Conservation (phyloP, 2,329 filamentous ascomycete genomes). For the Plectosphaerella cucumerina region DNA sequence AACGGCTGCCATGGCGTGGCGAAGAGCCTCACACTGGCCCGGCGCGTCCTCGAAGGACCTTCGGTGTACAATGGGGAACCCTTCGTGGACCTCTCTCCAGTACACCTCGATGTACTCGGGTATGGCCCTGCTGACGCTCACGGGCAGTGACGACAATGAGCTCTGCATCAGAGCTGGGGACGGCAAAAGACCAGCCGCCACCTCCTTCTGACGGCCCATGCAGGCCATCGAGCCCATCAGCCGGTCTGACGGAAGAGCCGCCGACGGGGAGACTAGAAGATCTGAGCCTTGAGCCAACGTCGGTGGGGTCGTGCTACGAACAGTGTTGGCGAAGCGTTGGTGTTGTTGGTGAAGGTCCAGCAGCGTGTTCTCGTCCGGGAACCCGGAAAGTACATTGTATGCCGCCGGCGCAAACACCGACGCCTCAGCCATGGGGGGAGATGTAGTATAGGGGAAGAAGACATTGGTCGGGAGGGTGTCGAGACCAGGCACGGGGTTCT, state of each 20-base stretch:
- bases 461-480: constrained; percentile 20
- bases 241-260: constrained; percentile 30
- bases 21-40: constrained; percentile 38
- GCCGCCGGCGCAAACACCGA: constrained; percentile 25
- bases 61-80: constrained; percentile 48
- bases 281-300: constrained; percentile 43
- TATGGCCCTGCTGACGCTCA: constrained; percentile 33
- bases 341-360: constrained; percentile 28
- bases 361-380: constrained; percentile 28
- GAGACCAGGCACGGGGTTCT: constrained; percentile 13
- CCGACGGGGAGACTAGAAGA: constrained; percentile 41
- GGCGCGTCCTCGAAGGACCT: constrained; percentile 35
- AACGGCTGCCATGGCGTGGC: constrained; percentile 53
- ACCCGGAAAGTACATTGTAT: constrained; percentile 31
- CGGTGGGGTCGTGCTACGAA: constrained; percentile 46
- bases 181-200: constrained; percentile 30
- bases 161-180: constrained; percentile 31
- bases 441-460: constrained; percentile 23
- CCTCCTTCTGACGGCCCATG: constrained; percentile 35
- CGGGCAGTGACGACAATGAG: constrained; percentile 23
- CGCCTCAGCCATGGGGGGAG: constrained; percentile 17
- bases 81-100: constrained; percentile 46
- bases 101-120: constrained; percentile 48
- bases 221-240: constrained; percentile 29
- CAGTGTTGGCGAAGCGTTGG: constrained; percentile 33